Conservation (phyloP, 2,329 filamentous ascomycete species). For the Apiospora aurea region DNA sequence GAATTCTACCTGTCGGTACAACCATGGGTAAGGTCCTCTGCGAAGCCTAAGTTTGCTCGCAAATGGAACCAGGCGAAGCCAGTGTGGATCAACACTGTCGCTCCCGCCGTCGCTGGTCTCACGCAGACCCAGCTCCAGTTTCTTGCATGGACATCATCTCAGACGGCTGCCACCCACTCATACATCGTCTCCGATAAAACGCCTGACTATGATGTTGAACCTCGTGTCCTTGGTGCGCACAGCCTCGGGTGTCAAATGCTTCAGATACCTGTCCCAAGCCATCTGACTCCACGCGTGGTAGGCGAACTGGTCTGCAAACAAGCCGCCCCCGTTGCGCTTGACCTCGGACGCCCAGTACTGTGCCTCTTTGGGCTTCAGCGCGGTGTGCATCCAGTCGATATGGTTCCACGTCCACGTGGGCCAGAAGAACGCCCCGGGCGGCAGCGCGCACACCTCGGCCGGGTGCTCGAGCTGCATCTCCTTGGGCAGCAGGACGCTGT, state of each 20-base stretch:
- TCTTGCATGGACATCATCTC: too few relatives aligned
- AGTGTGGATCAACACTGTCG: too few relatives aligned
- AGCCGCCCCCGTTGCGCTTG: conserved; percentile 41
- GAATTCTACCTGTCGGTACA: too few relatives aligned
- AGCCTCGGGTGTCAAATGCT: conserved; percentile 41
- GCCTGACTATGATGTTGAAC: too few relatives aligned
- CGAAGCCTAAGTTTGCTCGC: too few relatives aligned
- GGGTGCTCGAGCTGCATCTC: conserved; percentile 38
- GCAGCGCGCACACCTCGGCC: conserved; percentile 45
- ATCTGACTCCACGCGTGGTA: conserved; percentile 50
- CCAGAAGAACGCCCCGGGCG: conserved; percentile 49
- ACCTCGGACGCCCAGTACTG: too few relatives aligned
- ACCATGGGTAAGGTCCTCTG: too few relatives aligned
- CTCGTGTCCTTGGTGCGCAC: conserved; percentile 35
- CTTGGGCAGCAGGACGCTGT: conserved; percentile 45
- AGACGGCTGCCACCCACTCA: too few relatives aligned
- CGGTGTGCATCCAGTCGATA: conserved; percentile 48
- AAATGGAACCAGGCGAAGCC: too few relatives aligned
- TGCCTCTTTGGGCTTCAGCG: conserved; percentile 31
- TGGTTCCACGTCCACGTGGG: conserved; percentile 49
- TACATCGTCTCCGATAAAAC: too few relatives aligned
- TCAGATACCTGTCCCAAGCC: conserved; percentile 44
- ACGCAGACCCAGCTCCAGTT: too few relatives aligned
- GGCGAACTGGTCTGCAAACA: conserved; percentile 46
- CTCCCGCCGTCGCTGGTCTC: too few relatives aligned